Base-by-base conservation (phyloP, 1,284 basidiomycete genomes). In the Tilletia horrida region DNA sequence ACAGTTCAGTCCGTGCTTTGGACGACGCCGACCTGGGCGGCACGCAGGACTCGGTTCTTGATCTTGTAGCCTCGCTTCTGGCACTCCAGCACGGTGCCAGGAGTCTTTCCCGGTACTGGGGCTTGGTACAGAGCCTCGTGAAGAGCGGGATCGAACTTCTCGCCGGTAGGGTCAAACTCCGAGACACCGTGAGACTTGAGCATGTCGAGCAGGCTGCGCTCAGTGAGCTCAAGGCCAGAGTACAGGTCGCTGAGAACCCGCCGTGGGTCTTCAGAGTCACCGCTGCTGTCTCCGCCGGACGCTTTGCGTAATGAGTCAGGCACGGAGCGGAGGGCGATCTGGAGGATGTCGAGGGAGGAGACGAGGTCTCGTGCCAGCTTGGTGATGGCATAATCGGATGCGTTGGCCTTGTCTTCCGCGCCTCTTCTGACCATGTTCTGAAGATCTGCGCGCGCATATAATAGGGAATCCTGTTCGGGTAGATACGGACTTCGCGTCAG, bases 101-200 rank as follows among this genome's bases (percentile, higher is more conserved):
- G 88, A 80, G 89, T 89, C 84, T 92, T 93, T 48, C 87, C 91
- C 1, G 85, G 85, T 66, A 95, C 87, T n/a, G 94, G 93, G 23
- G 88, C 91, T 84, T 95, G 92, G 85, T 92, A 97, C 42, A 96
- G 86, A 7, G 96, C 95, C 84, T 98, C 95, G 82, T 97, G 95
- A 61, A 86, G 84, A 83, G 95, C 96, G 40, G 95, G 95, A 83
- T 98, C 93, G 78, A 98, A 98, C 77, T 85, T 86, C 82, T 96
- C 91, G 66, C 94, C 95, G 0, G 88, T 90, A 21, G 94, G 93
- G 81, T 96, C 91, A 78, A 93, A 95, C 1, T 89, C 88, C 71
- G 90, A 91, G 80, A 98, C 88, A 70, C 94, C 91, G 84, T 94
- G 92, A 82, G 91, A 90, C 84, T 89, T 90, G 52, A 98, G 87